Conservation (phyloP, 1,139 yeast species). For the Yamadazyma friedrichii region DNA sequence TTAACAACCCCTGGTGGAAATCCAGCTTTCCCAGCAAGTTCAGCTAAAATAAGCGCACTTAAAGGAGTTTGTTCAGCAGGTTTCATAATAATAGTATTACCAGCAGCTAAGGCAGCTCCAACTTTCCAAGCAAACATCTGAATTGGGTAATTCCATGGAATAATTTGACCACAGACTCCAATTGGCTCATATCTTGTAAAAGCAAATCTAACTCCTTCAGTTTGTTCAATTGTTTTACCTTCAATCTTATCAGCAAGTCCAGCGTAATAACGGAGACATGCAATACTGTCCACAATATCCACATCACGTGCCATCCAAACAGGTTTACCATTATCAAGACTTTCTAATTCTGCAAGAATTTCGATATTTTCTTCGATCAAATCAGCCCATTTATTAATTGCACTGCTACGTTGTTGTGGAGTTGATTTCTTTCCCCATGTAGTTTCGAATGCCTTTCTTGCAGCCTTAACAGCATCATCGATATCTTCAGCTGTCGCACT, state of each 20-base stretch:
- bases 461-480: slow-evolving; percentile 73
- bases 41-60: slow-evolving; percentile 54
- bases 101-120: slow-evolving; percentile 70
- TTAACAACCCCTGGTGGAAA: slow-evolving; percentile 72
- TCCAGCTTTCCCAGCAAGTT: slow-evolving; percentile 59
- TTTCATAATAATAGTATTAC: slow-evolving; percentile 61
- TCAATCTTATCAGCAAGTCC: slow-evolving; percentile 82
- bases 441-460: slow-evolving; percentile 63
- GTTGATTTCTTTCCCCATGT: slow-evolving; percentile 37
- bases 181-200: slow-evolving; percentile 80
- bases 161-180: slow-evolving; percentile 77
- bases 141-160: slow-evolving; percentile 64
- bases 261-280: slow-evolving; percentile 66
- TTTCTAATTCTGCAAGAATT: slow-evolving; percentile 62
- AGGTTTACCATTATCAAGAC: slow-evolving; percentile 81
- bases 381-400: slow-evolving; percentile 59
- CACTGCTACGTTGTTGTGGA: slow-evolving; percentile 52
- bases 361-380: slow-evolving; percentile 57
- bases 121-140: slow-evolving; percentile 60
- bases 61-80: slow-evolving; percentile 68
- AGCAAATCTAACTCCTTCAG: slow-evolving; percentile 64
- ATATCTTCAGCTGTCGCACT: slow-evolving; percentile 70
- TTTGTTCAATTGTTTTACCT: slow-evolving; percentile 66
- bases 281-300: slow-evolving; percentile 60
- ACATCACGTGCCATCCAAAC: slow-evolving; percentile 45